Conservation (phyloP, 257 asterid species). For the Handroanthus guayacan region DNA sequence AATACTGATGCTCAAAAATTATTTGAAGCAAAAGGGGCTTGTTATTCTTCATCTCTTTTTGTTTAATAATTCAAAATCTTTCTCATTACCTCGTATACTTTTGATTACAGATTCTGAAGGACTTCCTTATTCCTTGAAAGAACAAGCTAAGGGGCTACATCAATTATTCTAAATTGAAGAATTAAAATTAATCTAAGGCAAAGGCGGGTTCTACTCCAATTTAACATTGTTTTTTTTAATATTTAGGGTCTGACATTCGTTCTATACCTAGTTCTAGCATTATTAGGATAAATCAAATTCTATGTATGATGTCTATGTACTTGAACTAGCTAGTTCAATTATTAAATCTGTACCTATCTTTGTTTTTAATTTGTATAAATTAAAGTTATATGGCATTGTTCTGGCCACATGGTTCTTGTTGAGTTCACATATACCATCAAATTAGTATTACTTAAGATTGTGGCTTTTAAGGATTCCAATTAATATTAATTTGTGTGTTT, state of each 20-base stretch:
- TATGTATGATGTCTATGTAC: background rate
- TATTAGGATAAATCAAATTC: background rate
- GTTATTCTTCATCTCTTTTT: background rate
- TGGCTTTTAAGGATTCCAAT: background rate
- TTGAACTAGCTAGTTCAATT: background rate
- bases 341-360: background rate
- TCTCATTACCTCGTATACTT: background rate
- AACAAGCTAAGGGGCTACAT: conserved; percentile 7
- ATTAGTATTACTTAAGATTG: background rate
- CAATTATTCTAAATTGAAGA: conserved; percentile 6
- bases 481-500: conserved; percentile 18
- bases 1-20: background rate
- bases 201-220: background rate
- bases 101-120: conserved; percentile 22
- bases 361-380: background rate
- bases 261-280: background rate
- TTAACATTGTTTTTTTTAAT: background rate
- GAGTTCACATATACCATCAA: background rate
- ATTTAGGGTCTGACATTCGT: background rate
- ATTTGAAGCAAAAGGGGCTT: background rate
- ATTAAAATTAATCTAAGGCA: background rate
- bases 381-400: background rate
- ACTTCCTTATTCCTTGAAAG: conserved; percentile 6
- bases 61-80: background rate
- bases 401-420: background rate